These are phyloP conservation scores for Alectoria sarmentosa DNA, from an alignment of 495 filamentous ascomycete genomes.

Conservation along the genomic window DNA sequence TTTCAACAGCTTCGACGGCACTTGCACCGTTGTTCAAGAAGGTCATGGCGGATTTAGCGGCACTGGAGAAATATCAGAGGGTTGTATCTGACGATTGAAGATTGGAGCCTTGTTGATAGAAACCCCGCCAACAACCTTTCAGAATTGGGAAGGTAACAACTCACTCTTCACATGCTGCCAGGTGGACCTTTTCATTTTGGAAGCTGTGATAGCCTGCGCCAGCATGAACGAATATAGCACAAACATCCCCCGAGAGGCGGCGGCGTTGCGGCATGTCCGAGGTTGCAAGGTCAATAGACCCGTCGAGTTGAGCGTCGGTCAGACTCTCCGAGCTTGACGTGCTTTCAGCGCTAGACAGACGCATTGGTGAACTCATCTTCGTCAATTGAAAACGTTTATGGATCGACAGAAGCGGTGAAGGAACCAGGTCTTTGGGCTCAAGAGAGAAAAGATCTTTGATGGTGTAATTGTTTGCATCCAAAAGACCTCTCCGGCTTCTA, in stretches of 20 bases:
- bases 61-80: conserved; percentile 45
- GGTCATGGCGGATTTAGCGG: conserved; percentile 69
- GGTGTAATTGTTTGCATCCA: background rate
- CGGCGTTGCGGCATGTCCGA: conserved; percentile 19
- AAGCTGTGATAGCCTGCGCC: conserved; percentile 91
- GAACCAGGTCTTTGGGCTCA: conserved; percentile 4
- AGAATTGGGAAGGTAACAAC: conserved; percentile 30
- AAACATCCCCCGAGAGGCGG: conserved; percentile 38
- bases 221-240: conserved; percentile 89
- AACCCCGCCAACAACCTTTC: background rate
- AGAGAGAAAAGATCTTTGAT: background rate
- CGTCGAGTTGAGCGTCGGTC: conserved; percentile 18
- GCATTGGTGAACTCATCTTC: conserved; percentile 2
- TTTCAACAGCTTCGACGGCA: conserved; percentile 87
- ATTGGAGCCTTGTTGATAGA: background rate
- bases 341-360: background rate
- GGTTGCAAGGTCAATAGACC: conserved; percentile 15
- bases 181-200: conserved; percentile 74
- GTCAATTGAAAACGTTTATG: conserved; percentile 3
- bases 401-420: conserved; percentile 16
- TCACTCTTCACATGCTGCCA: conserved; percentile 82
- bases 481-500: background rate
- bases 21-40: conserved; percentile 69
- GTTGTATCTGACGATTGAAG: background rate
- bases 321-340: background rate